phyloP scores from a whole-genome alignment of 2,329 filamentous ascomycete species.

The Chaetomiaceae sp. region DNA sequence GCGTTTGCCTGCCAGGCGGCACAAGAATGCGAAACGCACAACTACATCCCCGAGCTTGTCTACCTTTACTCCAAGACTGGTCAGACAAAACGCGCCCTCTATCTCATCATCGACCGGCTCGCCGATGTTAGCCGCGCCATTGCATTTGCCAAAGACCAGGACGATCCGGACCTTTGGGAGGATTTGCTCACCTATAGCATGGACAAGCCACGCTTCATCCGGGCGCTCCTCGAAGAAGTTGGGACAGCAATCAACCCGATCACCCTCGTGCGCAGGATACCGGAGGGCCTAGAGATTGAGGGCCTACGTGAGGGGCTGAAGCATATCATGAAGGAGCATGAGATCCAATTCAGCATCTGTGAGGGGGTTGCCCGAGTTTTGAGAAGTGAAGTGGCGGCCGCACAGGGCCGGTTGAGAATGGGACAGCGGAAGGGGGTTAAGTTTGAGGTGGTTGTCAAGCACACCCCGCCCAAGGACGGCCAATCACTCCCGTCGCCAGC shows the following conservation, averaged over 20 bases:
- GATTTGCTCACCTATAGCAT: slow-evolving; percentile 93
- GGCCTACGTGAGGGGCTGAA: slow-evolving; percentile 83
- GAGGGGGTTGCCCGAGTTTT: slow-evolving; percentile 84
- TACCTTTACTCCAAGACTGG: slow-evolving; percentile 94
- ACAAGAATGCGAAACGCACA: slow-evolving; percentile 72
- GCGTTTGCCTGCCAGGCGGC: slow-evolving; percentile 46
- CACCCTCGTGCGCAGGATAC: slow-evolving; percentile 81
- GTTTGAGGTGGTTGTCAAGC: slow-evolving; percentile 65
- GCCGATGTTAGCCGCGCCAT: slow-evolving; percentile 90
- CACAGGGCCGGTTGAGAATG: slow-evolving; percentile 73
- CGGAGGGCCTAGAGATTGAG: slow-evolving; percentile 87
- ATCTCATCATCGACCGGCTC: slow-evolving; percentile 89
- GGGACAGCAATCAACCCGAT: slow-evolving; percentile 93
- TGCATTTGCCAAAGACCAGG: slow-evolving; percentile 86
- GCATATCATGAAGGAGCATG: slow-evolving; percentile 91
- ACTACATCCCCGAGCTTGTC: slow-evolving; percentile 89
- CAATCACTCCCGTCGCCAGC: background rate
- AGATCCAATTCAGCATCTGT: slow-evolving; percentile 90
- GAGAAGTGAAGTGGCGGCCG: slow-evolving; percentile 77
- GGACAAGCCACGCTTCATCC: slow-evolving; percentile 95
- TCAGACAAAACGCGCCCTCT: slow-evolving; percentile 84
- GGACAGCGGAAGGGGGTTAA: slow-evolving; percentile 84
- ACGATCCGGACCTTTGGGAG: slow-evolving; percentile 90
- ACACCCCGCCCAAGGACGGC: slow-evolving; percentile 25
- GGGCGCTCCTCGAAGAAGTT: slow-evolving; percentile 85